Evolutionary conservation across 495 filamentous ascomycete species (phyloP).

Genomic region (Penicillium macrosclerotiorum): DNA sequence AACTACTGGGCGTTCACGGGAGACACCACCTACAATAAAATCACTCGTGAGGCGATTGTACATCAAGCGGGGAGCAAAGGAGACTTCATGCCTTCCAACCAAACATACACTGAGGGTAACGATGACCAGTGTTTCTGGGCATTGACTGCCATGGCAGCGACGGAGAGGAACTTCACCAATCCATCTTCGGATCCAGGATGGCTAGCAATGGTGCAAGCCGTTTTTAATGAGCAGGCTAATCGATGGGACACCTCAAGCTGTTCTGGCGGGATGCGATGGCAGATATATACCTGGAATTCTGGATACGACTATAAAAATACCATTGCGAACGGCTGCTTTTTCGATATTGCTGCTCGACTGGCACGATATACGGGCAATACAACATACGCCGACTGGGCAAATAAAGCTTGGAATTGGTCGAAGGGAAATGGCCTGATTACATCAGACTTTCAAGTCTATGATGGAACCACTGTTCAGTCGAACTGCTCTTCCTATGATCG

Average conservation of each 20-base stretch:
- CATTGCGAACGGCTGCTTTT: constrained; percentile 77
- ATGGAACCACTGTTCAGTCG: constrained; percentile 55
- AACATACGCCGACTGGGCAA: constrained; percentile 77
- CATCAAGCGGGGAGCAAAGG: constrained; percentile 66
- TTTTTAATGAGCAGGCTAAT: constrained; percentile 70
- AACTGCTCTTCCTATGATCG: constrained; percentile 38
- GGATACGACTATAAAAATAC: constrained; percentile 83
- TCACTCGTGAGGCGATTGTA: constrained; percentile 63
- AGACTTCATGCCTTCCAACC: constrained; percentile 80
- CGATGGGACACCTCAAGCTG: constrained; percentile 74
- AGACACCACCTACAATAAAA: constrained; percentile 68
- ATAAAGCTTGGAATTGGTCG: constrained; percentile 71
- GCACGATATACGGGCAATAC: constrained; percentile 73
- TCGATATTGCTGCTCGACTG: constrained; percentile 75
- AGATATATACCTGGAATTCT: constrained; percentile 75
- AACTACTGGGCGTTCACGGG: constrained; percentile 85
- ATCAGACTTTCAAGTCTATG: constrained; percentile 57
- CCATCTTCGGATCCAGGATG: constrained; percentile 62
- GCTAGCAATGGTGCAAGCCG: constrained; percentile 77
- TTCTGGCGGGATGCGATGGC: constrained; percentile 75
- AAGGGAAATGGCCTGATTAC: constrained; percentile 59
- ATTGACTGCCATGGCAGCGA: constrained; percentile 75
- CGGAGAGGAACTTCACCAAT: constrained; percentile 71
- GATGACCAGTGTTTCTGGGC: constrained; percentile 90
- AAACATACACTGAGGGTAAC: constrained; percentile 73